Evolutionary conservation across 495 filamentous ascomycete genomes (phyloP).

Genomic region (Aspergillus cavernicola): DNA sequence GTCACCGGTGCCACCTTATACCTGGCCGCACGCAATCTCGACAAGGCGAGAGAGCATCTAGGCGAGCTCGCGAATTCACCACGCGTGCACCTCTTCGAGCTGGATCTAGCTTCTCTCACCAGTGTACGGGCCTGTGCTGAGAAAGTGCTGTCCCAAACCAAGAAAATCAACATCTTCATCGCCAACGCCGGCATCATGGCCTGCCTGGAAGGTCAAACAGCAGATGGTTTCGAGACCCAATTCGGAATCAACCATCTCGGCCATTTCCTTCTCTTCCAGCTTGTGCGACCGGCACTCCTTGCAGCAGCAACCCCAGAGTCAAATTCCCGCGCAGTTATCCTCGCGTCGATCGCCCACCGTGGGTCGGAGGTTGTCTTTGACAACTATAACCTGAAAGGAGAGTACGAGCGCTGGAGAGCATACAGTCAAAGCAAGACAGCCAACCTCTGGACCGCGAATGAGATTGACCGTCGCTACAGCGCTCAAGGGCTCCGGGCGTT

Average conservation of each 20-base stretch:
- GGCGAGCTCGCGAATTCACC: constrained; percentile 24
- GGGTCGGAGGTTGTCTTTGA: constrained; percentile 19
- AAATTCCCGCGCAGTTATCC: constrained; percentile 40
- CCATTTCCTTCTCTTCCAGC: constrained; percentile 49
- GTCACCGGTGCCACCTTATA: constrained; percentile 46
- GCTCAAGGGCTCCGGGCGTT: constrained; percentile 32
- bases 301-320: constrained; percentile 31
- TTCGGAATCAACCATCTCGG: constrained; percentile 49
- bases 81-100: constrained; percentile 29
- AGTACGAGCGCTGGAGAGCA: constrained; percentile 35
- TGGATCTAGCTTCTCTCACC: constrained; percentile 44
- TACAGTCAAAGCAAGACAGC: constrained; percentile 40
- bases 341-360: constrained; percentile 40
- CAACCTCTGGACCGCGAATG: constrained; percentile 39
- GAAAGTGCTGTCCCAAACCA: constrained; percentile 30
- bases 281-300: constrained; percentile 26
- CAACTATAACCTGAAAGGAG: constrained; percentile 31
- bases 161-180: constrained; percentile 19
- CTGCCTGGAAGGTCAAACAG: constrained; percentile 10
- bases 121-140: constrained; percentile 42
- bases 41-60: constrained; percentile 34
- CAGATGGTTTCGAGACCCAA: constrained; percentile 21
- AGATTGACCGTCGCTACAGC: constrained; percentile 40
- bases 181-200: constrained; percentile 19
- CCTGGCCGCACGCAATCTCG: constrained; percentile 43